Conservation (phyloP, 805 yeast genomes). For the Sugiyamaella marilandica region DNA sequence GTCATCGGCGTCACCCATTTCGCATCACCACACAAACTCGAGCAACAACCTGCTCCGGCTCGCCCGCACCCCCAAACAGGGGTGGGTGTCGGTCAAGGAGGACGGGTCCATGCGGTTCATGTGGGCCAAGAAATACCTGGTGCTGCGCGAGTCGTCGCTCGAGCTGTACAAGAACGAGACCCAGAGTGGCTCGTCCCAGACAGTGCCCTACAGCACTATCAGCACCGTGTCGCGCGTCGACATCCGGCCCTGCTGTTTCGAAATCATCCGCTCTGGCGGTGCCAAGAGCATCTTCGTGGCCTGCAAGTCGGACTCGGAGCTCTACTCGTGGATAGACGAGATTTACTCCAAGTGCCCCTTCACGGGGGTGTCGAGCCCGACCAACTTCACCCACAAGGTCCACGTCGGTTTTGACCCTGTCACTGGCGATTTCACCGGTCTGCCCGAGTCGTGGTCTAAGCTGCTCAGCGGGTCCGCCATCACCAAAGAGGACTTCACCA, state of each 20-base stretch:
- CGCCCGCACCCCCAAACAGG: conserved; percentile 39
- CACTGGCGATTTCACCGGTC: conserved; percentile 83
- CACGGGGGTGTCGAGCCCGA: conserved; percentile 75
- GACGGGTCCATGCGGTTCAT: conserved; percentile 79
- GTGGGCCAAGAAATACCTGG: conserved; percentile 87
- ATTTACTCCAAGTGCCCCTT: conserved; percentile 46
- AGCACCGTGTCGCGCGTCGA: conserved; percentile 63
- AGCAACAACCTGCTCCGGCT: not conserved
- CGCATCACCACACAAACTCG: not conserved
- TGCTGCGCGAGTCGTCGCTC: conserved; percentile 67
- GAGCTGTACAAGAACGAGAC: conserved; percentile 68
- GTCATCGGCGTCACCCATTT: not conserved
- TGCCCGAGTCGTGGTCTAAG: conserved; percentile 90
- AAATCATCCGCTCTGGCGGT: conserved; percentile 46
- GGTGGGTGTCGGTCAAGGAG: conserved; percentile 91
- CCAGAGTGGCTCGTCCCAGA: conserved; percentile 11
- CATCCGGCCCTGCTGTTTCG: conserved; percentile 74
- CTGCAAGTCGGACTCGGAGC: conserved; percentile 72
- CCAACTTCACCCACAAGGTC: conserved; percentile 90
- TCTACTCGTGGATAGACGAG: conserved; percentile 86
- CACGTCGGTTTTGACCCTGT: conserved; percentile 88
- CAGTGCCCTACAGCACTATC: conserved; percentile 55
- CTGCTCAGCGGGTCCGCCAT: conserved; percentile 81
- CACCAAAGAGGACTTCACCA: conserved; percentile 79
- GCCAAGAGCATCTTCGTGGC: conserved; percentile 66